phyloP scores from a whole-genome alignment of 805 yeast genomes.

The Komagataella phaffii region DNA sequence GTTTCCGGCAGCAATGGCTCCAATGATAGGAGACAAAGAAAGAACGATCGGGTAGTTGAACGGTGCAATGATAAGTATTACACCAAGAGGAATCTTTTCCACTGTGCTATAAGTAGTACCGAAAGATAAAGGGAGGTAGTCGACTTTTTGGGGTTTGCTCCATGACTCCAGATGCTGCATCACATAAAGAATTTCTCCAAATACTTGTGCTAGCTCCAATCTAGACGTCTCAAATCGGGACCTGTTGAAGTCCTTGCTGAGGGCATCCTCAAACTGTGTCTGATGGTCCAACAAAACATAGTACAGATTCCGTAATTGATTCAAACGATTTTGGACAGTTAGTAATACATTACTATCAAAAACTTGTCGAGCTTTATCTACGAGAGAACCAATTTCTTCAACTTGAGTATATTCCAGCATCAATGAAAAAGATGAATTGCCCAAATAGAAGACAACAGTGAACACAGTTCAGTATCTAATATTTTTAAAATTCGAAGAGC shows the following conservation, averaged over 20 bases:
- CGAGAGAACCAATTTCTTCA: neutral
- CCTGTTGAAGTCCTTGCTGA: slow-evolving; percentile 56
- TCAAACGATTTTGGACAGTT: slow-evolving; percentile 39
- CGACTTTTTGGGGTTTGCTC: slow-evolving; percentile 36
- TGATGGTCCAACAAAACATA: slow-evolving; percentile 47
- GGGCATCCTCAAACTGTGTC: slow-evolving; percentile 40
- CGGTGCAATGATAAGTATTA: slow-evolving; percentile 61
- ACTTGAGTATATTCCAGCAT: neutral
- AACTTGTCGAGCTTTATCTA: neutral
- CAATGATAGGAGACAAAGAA: slow-evolving; percentile 50
- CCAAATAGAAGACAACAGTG: neutral
- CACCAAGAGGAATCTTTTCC: slow-evolving; percentile 42
- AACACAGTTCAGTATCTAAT: neutral
- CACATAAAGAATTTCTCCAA: slow-evolving; percentile 43
- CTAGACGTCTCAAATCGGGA: slow-evolving; percentile 45
- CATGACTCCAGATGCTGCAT: slow-evolving; percentile 49
- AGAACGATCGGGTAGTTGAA: slow-evolving; percentile 71
- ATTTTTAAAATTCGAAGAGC: neutral
- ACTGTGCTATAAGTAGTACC: slow-evolving; percentile 11
- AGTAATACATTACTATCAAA: neutral
- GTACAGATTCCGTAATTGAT: slow-evolving; percentile 56
- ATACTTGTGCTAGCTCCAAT: slow-evolving; percentile 38
- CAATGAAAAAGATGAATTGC: neutral
- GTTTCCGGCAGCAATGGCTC: slow-evolving; percentile 83
- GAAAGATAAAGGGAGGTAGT: slow-evolving; percentile 20